These are phyloP conservation scores for Xylariaceae sp. DNA, from an alignment of 2,329 filamentous ascomycete species.

Conservation along the genomic window DNA sequence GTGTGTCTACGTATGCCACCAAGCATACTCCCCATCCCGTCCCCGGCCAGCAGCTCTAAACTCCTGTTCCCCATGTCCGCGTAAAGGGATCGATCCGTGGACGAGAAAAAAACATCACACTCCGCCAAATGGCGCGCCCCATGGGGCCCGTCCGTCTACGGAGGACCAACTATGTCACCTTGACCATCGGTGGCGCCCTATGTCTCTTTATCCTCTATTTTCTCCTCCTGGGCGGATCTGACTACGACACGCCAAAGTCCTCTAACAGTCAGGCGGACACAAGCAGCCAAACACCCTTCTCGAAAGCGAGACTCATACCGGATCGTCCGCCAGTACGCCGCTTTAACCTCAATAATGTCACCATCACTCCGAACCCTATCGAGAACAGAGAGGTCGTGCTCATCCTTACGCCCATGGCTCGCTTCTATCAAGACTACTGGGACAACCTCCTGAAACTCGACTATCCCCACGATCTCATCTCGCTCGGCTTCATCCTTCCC, in stretches of 20 bases:
- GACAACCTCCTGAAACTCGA: conserved; percentile 78
- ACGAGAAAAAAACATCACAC: conserved; percentile 11
- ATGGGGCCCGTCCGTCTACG: conserved; percentile 34
- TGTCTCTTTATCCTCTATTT: conserved; percentile 35
- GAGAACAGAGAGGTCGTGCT: conserved; percentile 81
- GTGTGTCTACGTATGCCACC: no score
- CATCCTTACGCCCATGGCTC: conserved; percentile 85
- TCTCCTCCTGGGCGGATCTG: conserved; percentile 24
- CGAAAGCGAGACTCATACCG: conserved; percentile 51
- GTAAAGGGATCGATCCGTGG: background rate
- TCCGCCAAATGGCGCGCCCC: conserved; percentile 33
- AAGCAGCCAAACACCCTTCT: conserved; percentile 61
- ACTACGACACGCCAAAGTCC: conserved; percentile 15
- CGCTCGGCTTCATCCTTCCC: conserved; percentile 91
- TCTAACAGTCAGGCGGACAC: conserved; percentile 30
- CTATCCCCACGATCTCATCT: conserved; percentile 94
- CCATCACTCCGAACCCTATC: conserved; percentile 70
- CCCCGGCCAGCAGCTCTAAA: no score
- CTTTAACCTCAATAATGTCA: conserved; percentile 94
- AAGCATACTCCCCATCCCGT: no score
- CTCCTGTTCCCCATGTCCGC: conserved; percentile 7
- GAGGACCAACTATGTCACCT: conserved; percentile 33
- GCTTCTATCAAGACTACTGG: conserved; percentile 95
- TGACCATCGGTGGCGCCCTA: conserved; percentile 29
- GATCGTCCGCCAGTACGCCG: conserved; percentile 80